Base-by-base conservation (phyloP, 352 stramenopile species). In the Globisporangium acanthophoron region DNA sequence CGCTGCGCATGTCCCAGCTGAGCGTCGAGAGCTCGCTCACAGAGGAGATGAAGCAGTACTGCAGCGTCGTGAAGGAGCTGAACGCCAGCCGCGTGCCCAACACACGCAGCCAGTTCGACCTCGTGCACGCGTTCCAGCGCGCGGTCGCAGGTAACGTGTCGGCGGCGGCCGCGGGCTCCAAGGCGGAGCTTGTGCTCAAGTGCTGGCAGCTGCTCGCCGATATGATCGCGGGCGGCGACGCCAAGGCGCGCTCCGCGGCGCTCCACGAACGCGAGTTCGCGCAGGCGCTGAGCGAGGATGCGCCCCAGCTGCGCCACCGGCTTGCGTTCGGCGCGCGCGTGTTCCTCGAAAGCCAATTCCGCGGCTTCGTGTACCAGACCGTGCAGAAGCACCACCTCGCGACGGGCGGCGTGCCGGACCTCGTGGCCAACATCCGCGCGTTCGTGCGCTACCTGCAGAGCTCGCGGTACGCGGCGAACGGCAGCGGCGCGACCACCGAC, bases 21-120 rank as follows among this genome's bases (percentile, higher is more conserved):
- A 71, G 74, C 24, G 71, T 81, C 16, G 76, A 87, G 45, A 90
- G 72, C 52, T 65, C 82, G 18, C 80, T 94, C 71, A 92, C 69
- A 15, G 79, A 94, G 31, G 80, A 92, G 58, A 94, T 94, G 85
- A 88, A 88, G 66, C 69, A 82, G 62, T 92, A 88, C 67, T 85
- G 78, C 53, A 67, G 64, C 49, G 77, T 91, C 37, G 66, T 91
- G 37, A 80, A 81, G 29, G 79, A 90, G 41, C 76, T 93, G 39
- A 90, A 90, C 58, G 71, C 59, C 40, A 79, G 73, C 44, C 79
- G 83, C 55, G 74, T 91, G 37, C 83, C 83, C 1, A 78, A 80
- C 51, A 79, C 78, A 20, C 78, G 83, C 59, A 87, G 71, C 57
- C 78, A 90, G 52, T 92, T 87, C 58, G 77, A 90, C 27, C 58